Base-by-base conservation (phyloP, 2,329 filamentous ascomycete species). In the Diaporthe capsici region DNA sequence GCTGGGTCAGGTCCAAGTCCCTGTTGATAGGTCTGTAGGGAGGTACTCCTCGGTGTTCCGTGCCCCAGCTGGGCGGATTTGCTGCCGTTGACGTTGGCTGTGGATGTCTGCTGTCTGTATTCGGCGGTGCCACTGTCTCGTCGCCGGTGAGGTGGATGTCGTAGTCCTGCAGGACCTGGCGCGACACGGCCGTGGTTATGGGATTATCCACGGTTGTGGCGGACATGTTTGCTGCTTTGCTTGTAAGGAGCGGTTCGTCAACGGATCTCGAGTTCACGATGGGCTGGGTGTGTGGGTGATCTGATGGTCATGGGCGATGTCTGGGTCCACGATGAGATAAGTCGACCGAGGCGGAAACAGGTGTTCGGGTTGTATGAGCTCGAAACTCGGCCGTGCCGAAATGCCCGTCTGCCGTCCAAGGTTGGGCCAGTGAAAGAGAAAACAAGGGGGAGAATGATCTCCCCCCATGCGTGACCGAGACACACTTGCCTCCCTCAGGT, bases 91-190 rank as follows among this genome's bases (percentile, higher is more conserved):
- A 68, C 34, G 75, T 63, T 34, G 68, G 44, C 15, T 72, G 68
- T 51, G 77, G 78, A 44, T 78, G 72, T 17, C 55, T 68, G 76
- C 77, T 78, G 75, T 80, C 79, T 25, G 73, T 70, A 34, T 79
- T 74, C 31, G 78, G 78, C 37, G 55, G 71, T 61, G 65, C 73
- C 42, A 71, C 72, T 37, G 79, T 63, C 47, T 75, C 73, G 34
- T 75, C 75, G 49, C 74, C 73, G n/a, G 76, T 79, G 60, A 81
- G 76, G 8, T 76, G 78, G 71, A 83, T 79, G 25, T 81, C 79
- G 75, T 83, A 83, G 77, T 83, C 81, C 31, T 77, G 76, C 15
- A 82, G 78, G 53, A 78, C 57, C 17, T 78, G 76, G 49, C 78
- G 72, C 34, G 73, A 57, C n/a, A 79, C 55, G 17, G 77, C 76